These are phyloP conservation scores for Psidium friedrichsthalianum DNA, from an alignment of 345 rosid species.

Conservation along the genomic window DNA sequence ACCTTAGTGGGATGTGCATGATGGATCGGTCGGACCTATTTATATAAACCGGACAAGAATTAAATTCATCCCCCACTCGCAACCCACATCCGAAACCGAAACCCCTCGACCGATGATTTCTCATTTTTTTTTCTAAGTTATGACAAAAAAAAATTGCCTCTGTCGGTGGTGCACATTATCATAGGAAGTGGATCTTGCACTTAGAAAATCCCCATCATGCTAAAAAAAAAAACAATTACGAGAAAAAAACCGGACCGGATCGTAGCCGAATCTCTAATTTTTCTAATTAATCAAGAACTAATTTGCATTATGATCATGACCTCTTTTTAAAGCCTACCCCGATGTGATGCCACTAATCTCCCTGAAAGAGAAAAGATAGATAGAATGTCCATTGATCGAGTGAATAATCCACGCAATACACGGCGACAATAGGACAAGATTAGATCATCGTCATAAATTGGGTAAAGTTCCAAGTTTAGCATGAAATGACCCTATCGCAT, in stretches of 20 bases:
- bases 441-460: not conserved
- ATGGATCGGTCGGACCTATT: not conserved
- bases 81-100: not conserved
- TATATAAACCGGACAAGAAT: not conserved
- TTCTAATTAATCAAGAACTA: not conserved
- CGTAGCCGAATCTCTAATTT: not conserved
- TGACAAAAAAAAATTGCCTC: not conserved
- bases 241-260: not conserved
- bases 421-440: not conserved
- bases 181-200: not conserved
- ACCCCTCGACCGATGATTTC: not conserved
- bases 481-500: not conserved
- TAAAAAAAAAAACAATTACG: not conserved
- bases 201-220: not conserved
- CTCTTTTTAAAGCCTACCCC: not conserved
- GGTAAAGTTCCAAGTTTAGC: not conserved
- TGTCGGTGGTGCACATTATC: not conserved
- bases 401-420: not conserved
- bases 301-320: not conserved
- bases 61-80: not conserved
- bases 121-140: not conserved
- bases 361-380: not conserved
- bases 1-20: not conserved
- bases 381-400: not conserved
- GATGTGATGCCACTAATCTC: not conserved